A percentile compares a stretch with the other conserved stretches of the same genome.
phyloP scores from a whole-genome alignment of 305 asterid genomes.

The Fraxinus dipetala region DNA sequence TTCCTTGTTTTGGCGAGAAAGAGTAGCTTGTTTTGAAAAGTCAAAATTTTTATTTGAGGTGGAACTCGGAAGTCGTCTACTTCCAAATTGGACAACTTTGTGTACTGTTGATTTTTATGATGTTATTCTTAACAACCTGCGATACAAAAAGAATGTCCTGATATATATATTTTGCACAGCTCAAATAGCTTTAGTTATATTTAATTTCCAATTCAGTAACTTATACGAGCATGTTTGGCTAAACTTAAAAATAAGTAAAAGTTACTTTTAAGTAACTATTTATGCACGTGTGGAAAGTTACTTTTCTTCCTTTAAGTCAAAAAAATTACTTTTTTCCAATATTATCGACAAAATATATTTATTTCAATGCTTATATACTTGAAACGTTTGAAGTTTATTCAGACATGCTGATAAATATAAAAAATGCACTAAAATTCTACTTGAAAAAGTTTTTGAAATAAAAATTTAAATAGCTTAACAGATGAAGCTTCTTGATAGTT shows the following conservation, averaged over 20 bases:
- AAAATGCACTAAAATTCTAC: neutral
- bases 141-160: neutral
- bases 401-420: neutral
- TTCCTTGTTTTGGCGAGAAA: neutral
- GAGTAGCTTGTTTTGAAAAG: neutral
- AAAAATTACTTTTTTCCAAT: neutral
- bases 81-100: neutral
- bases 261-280: neutral
- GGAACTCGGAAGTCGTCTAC: neutral
- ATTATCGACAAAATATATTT: neutral
- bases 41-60: neutral
- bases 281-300: neutral
- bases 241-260: neutral
- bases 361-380: neutral
- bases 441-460: neutral
- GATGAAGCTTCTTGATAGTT: neutral
- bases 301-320: neutral
- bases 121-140: neutral
- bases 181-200: neutral
- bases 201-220: neutral
- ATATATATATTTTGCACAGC: neutral
- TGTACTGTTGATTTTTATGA: neutral
- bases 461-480: neutral
- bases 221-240: neutral
- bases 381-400: neutral